phyloP scores from a whole-genome alignment of 2,329 filamentous ascomycete species.

The Xylaria arbuscula region DNA sequence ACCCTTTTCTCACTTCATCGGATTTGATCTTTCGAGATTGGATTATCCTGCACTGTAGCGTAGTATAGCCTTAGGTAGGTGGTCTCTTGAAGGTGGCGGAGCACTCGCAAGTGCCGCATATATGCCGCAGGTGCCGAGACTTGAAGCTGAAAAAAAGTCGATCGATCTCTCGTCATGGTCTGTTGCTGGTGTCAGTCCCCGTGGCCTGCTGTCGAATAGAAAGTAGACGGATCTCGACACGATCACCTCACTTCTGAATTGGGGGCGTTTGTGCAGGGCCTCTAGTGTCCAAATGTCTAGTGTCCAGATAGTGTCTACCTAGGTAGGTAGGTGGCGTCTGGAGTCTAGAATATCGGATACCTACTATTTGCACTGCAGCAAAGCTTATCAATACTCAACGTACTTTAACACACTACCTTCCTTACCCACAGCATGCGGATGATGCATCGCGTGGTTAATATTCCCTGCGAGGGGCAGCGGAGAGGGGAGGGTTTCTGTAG shows the following conservation, averaged over 20 bases:
- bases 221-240: neutral
- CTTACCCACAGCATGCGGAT: constrained; percentile 13
- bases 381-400: too few species aligned
- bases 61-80: too few species aligned
- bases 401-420: neutral
- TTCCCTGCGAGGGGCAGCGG: neutral
- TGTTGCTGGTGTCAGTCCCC: constrained; percentile 8
- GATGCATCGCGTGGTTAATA: constrained; percentile 2
- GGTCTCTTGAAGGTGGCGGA: constrained; percentile 4
- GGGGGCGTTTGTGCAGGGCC: constrained; percentile 12
- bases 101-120: constrained; percentile 7
- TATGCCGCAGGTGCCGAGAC: constrained; percentile 21
- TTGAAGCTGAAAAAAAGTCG: constrained; percentile 32
- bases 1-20: neutral
- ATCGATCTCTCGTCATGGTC: neutral
- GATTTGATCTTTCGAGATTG: constrained; percentile 3
- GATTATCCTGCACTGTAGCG: neutral
- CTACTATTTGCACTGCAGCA: too few species aligned
- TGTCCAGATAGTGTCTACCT: neutral
- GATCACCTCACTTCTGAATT: constrained; percentile 22
- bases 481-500: neutral
- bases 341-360: too few species aligned
- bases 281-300: neutral
- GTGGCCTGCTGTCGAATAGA: constrained; percentile 2
- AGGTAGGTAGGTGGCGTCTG: too few species aligned